phyloP scores from a whole-genome alignment of 306 rosid species.

The Cyclanthera cordifolia region DNA sequence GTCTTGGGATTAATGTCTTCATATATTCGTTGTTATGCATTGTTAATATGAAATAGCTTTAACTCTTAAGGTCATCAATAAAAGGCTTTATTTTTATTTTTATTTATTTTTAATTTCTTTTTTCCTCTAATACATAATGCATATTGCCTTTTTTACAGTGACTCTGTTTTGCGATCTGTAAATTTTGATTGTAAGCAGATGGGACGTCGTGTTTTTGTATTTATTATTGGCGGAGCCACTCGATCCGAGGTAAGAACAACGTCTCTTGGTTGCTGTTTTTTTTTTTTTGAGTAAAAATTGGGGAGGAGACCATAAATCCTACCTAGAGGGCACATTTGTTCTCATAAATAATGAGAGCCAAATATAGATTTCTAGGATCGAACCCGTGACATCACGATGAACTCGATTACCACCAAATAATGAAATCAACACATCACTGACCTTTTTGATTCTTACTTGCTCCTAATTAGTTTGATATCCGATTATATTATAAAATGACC shows the following conservation, averaged over 20 bases:
- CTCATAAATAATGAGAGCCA: too few relatives aligned
- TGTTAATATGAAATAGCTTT: not conserved
- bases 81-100: not conserved
- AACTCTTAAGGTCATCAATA: conserved; percentile 2
- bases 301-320: too few relatives aligned
- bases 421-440: too few relatives aligned
- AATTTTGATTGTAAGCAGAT: conserved; percentile 54
- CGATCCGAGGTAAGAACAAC: conserved; percentile 67
- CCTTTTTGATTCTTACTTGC: too few relatives aligned
- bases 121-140: not conserved
- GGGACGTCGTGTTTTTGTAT: conserved; percentile 75
- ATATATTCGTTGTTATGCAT: not conserved
- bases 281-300: too few relatives aligned
- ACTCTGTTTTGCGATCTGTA: conserved; percentile 44
- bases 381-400: too few relatives aligned
- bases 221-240: conserved; percentile 85
- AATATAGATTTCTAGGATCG: too few relatives aligned
- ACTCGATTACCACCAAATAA: too few relatives aligned
- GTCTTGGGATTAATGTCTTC: not conserved
- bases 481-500: too few relatives aligned
- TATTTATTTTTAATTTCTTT: not conserved
- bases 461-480: too few relatives aligned
- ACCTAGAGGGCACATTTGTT: too few relatives aligned
- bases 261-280: not conserved
- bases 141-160: conserved; percentile 31